A percentile compares a stretch with the other conserved stretches of the same genome.
These are phyloP conservation scores for Thuidium tamariscinum DNA, from an alignment of 225 moss, liverwort and hornwort genomes.

Conservation along the genomic window DNA sequence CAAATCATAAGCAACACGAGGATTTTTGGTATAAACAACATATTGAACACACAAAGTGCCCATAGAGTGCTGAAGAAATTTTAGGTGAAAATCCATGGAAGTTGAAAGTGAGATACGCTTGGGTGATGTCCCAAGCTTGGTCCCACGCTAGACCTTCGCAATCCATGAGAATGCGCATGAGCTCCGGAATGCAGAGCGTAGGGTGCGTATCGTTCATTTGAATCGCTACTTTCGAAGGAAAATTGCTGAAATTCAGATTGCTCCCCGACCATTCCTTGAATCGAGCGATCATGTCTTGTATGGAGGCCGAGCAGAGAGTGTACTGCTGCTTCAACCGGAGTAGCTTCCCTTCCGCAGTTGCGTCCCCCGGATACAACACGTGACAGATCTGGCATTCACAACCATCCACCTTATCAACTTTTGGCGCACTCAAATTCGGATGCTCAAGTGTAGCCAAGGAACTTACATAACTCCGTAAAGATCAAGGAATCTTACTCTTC, in stretches of 20 bases:
- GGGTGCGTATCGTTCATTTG: constrained; percentile 99
- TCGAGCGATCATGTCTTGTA: constrained; percentile 79
- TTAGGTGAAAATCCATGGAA: neutral
- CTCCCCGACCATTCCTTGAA: constrained; percentile 76
- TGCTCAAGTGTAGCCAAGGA: neutral
- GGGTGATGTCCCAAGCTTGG: constrained; percentile 85
- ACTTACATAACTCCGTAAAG: neutral
- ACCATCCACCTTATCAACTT: neutral
- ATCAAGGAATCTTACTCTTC: neutral
- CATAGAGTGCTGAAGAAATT: neutral
- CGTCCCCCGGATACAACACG: constrained; percentile 92
- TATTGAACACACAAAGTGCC: neutral
- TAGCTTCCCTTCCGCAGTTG: constrained; percentile 58
- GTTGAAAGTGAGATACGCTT: constrained; percentile 19
- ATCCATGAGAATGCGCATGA: constrained; percentile 77
- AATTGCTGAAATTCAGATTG: constrained; percentile 53
- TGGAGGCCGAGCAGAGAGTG: constrained; percentile 90
- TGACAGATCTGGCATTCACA: constrained; percentile 69
- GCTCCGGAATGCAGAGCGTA: constrained; percentile 79
- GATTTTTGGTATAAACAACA: neutral
- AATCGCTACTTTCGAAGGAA: constrained; percentile 85
- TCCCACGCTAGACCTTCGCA: constrained; percentile 70
- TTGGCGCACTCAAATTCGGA: neutral
- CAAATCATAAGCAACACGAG: neutral
- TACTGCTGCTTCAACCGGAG: constrained; percentile 91